Conservation (phyloP, 2,329 filamentous ascomycete species). For the Fusarium scirpi region DNA sequence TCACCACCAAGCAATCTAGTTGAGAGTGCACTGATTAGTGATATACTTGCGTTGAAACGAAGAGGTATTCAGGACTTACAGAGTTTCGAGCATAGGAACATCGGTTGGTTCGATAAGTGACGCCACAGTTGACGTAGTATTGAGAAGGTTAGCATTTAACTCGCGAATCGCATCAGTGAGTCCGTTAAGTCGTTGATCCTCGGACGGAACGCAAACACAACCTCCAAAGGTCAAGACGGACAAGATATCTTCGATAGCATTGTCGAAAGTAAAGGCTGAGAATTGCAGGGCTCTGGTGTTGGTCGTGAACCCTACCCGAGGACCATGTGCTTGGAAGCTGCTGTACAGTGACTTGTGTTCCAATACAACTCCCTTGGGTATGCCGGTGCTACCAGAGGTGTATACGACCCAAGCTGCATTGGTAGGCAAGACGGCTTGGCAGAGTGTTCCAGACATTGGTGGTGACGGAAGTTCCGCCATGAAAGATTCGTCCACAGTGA, state of each 20-base stretch:
- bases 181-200: not conserved
- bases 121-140: not conserved
- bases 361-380: not conserved
- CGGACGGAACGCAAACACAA: slow-evolving; percentile 3
- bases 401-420: slow-evolving; percentile 3
- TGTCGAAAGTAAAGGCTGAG: slow-evolving; percentile 1
- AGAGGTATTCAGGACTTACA: no score
- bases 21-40: no score
- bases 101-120: not conserved
- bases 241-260: slow-evolving; percentile 5
- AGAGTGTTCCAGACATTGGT: not conserved
- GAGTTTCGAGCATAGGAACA: not conserved
- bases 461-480: not conserved
- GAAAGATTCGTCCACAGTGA: not conserved
- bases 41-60: no score
- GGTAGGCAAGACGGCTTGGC: not conserved
- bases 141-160: not conserved
- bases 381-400: not conserved
- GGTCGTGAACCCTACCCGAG: not conserved
- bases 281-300: not conserved
- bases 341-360: not conserved
- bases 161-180: not conserved
- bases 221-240: not conserved
- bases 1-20: not conserved
- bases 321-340: slow-evolving; percentile 3